A percentile compares a stretch with the other conserved stretches of the same genome.
phyloP scores from a whole-genome alignment of 108 stramenopile species.

The Stephanodiscus minutulus region DNA sequence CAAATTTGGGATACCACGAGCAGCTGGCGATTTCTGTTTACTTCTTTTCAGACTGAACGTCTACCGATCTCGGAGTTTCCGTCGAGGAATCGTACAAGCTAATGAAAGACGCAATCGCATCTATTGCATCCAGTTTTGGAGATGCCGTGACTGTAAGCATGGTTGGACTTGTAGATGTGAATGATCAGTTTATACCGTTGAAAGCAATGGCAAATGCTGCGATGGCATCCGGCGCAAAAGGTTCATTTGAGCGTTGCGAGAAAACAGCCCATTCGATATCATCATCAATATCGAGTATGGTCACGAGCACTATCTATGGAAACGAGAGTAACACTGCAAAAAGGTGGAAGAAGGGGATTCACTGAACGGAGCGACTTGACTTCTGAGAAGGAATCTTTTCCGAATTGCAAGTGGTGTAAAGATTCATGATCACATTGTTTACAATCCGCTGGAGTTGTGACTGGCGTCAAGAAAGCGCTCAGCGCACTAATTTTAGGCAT shows the following conservation, averaged over 20 bases:
- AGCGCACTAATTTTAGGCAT: too few species aligned
- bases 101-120: slow-evolving; percentile 20
- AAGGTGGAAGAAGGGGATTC: slow-evolving; percentile 27
- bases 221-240: slow-evolving; percentile 29
- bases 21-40: slow-evolving; percentile 27
- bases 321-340: slow-evolving; percentile 43
- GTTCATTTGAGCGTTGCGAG: slow-evolving; percentile 51
- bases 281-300: slow-evolving; percentile 51
- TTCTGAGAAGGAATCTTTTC: slow-evolving; percentile 23
- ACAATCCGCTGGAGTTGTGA: slow-evolving; percentile 11
- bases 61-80: slow-evolving; percentile 31
- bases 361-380: slow-evolving; percentile 30
- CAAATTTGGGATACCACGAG: slow-evolving; percentile 21
- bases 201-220: slow-evolving; percentile 33
- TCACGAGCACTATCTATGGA: slow-evolving; percentile 50
- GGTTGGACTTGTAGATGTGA: slow-evolving; percentile 34
- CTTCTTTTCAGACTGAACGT: slow-evolving; percentile 36
- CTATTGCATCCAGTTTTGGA: slow-evolving; percentile 18
- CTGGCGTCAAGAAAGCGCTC: too few species aligned
- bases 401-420: slow-evolving; percentile 33
- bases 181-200: slow-evolving; percentile 28
- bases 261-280: slow-evolving; percentile 48
- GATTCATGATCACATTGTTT: slow-evolving; percentile 46
- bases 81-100: slow-evolving; percentile 13
- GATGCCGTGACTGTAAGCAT: slow-evolving; percentile 27